Evolutionary conservation across 768 basidiomycete species (phyloP), one percentile per base, ranked within the genome.

Genomic region (Leccinum incarnatum): DNA sequence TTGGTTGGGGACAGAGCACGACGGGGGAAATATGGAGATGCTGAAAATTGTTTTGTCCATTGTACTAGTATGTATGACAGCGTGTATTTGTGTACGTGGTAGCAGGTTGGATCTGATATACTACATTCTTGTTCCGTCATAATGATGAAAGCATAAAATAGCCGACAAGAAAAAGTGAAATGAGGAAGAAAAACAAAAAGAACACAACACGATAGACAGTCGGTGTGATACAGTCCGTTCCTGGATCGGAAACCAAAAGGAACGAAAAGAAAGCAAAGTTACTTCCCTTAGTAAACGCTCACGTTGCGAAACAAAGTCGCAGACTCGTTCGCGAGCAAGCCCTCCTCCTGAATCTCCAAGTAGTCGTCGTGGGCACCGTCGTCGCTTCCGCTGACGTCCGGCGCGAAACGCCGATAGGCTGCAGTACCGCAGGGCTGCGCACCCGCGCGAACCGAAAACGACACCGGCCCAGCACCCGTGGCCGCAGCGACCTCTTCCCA

Each of bases 401-500:
- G 64, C 34, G 48, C 45, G 11, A 10, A 37, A 1, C 42, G 40
- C 14, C 49, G 25, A 30, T 56, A 27, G 36, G 55, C n/a, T 5
- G 59, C 58, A 5, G 34, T 19, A 12, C 53, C 61, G 42, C 67
- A 69, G 0, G 58, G 46, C 42, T 19, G 42, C 5, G 57, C 51
- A 15, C 67, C 63, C 29, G 25, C 54, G 47, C 60, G 67, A 1
- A 64, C 55, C 42, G 42, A 19, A 34, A 72, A 63, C 53, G 61
- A 23, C 8, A 56, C 37, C 4, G 61, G 59, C 21, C 56, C 62
- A 0, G 47, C 51, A 15, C 61, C 64, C 2, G 69, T 71, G 45
- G 58, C 65, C 30, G 63, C 67, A 45, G 66, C 62, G 25, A 73
- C 61, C 51, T 73, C 72, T 19, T 65, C 64, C 69, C 71, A 74